These are phyloP conservation scores for Leccinum truebloodii DNA, from an alignment of 768 basidiomycete genomes.

Conservation along the genomic window DNA sequence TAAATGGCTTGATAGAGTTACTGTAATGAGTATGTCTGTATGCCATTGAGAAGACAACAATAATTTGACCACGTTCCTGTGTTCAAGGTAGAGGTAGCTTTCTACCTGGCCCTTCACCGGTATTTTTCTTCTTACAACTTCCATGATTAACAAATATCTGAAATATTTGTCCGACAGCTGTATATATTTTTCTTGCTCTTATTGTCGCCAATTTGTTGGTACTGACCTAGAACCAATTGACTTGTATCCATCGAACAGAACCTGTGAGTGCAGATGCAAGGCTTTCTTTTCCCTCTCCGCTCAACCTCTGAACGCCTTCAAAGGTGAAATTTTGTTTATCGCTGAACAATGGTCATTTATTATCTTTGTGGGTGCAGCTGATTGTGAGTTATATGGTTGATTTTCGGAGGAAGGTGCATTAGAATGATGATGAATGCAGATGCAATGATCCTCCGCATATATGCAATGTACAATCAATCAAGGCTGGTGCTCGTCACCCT, in stretches of 20 bases:
- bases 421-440: not conserved
- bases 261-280: not conserved
- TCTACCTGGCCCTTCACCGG: not conserved
- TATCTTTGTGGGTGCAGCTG: not conserved
- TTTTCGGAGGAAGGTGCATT: not conserved
- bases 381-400: not conserved
- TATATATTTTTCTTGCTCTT: not conserved
- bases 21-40: not conserved
- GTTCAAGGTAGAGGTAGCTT: not conserved
- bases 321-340: not conserved
- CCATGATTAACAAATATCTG: not conserved
- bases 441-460: not conserved
- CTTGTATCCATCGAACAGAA: not conserved
- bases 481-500: not conserved
- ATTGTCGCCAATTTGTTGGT: not conserved
- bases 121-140: not conserved
- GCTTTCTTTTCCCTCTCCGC: not conserved
- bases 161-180: not conserved
- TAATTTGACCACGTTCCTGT: not conserved
- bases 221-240: not conserved
- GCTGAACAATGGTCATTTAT: not conserved
- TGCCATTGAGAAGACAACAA: not conserved
- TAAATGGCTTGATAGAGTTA: not conserved
- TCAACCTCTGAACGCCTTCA: not conserved
- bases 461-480: not conserved